phyloP scores from a whole-genome alignment of 495 filamentous ascomycete species.

The Cenococcum geophilum region DNA sequence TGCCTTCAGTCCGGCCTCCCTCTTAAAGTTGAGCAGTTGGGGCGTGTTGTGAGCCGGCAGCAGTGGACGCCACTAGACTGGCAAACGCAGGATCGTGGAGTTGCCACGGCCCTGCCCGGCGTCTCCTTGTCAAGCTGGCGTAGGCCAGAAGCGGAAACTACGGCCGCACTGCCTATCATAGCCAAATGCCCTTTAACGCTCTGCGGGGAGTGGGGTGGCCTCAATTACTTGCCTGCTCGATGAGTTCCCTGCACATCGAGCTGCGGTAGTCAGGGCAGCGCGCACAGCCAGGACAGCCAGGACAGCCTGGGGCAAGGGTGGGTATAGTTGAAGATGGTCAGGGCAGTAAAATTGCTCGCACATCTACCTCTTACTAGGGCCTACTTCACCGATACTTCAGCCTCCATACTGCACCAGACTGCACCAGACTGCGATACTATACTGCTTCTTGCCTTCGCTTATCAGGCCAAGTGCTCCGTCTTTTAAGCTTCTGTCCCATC shows the following conservation, averaged over 20 bases:
- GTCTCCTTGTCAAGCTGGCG: background rate
- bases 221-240: background rate
- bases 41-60: background rate
- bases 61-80: background rate
- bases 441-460: constrained; percentile 5
- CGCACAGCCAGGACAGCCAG: too few species aligned
- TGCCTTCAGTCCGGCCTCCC: background rate
- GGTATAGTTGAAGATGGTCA: too few species aligned
- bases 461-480: constrained; percentile 15
- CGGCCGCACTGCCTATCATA: background rate
- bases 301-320: too few species aligned
- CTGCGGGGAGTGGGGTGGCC: background rate
- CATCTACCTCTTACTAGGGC: constrained; percentile 6
- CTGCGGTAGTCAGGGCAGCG: too few species aligned
- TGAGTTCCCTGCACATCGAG: background rate
- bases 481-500: constrained; percentile 8
- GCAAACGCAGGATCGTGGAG: background rate
- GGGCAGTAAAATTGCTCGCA: constrained; percentile 22
- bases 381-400: constrained; percentile 30
- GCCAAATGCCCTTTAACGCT: background rate
- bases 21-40: too few species aligned
- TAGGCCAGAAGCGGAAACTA: background rate
- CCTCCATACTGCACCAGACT: constrained; percentile 12
- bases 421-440: background rate
- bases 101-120: background rate